Evolutionary conservation across 306 rosid species (phyloP).

Genomic region (Vigna hirtella): DNA sequence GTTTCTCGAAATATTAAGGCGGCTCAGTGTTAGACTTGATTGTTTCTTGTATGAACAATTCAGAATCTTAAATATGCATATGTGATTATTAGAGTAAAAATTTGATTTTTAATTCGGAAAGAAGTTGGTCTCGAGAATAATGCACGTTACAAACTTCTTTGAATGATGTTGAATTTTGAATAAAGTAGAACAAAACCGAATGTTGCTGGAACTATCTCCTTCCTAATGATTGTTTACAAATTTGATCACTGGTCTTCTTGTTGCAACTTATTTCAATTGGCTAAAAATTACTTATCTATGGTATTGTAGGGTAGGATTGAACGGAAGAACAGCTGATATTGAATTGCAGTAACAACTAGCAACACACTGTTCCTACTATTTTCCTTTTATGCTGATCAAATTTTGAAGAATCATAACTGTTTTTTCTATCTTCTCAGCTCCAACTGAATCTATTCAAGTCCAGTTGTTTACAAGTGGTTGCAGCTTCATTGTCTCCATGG

Average conservation of each 20-base stretch:
- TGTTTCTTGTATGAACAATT: not conserved
- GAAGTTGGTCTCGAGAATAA: not conserved
- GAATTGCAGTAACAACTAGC: conserved; percentile 16
- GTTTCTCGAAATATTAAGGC: not conserved
- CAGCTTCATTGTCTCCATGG: conserved; percentile 65
- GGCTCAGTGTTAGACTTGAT: not conserved
- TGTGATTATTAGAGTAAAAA: not conserved
- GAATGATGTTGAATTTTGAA: conserved; percentile 28
- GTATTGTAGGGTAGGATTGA: not conserved
- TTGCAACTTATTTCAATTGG: conserved; percentile 47
- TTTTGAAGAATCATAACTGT: conserved; percentile 11
- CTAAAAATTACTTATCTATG: conserved; percentile 35
- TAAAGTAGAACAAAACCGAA: conserved; percentile 19
- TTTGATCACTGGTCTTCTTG: conserved; percentile 36
- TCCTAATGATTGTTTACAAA: conserved; percentile 33
- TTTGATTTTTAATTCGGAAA: not conserved
- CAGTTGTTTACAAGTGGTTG: conserved; percentile 63
- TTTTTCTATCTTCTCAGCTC: conserved; percentile 50
- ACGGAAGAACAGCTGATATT: conserved; percentile 13
- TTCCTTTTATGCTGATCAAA: conserved; percentile 36
- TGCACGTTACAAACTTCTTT: not conserved
- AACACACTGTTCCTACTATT: conserved; percentile 25
- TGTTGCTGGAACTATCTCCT: conserved; percentile 40
- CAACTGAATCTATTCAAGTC: conserved; percentile 68
- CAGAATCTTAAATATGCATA: not conserved